A percentile compares a stretch with the other conserved stretches of the same genome.
Evolutionary conservation across 768 basidiomycete genomes (phyloP).

Genomic region (Phylloporus arenicola): DNA sequence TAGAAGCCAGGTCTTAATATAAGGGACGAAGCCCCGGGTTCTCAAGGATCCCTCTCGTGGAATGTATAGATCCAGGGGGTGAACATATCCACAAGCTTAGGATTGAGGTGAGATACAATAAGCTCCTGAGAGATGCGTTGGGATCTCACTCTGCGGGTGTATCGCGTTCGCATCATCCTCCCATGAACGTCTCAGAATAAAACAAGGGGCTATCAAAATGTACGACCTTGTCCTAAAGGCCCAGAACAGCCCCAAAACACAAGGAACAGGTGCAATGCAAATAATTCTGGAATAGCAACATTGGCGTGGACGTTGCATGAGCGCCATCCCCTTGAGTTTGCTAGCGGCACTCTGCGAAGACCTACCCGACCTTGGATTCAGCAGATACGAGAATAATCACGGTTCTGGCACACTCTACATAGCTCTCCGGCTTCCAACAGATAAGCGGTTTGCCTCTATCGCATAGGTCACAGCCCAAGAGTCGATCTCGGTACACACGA

Average conservation of each 20-base stretch:
- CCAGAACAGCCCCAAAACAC: neutral
- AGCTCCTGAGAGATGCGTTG: neutral
- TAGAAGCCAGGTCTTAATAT: neutral
- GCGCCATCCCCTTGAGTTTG: neutral
- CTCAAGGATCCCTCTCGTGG: neutral
- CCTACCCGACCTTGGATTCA: no score
- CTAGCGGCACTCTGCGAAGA: no score
- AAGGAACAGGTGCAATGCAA: neutral
- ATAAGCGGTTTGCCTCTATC: neutral
- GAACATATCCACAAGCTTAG: no score
- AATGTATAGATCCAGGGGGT: no score
- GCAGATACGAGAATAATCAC: no score
- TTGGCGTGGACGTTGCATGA: neutral
- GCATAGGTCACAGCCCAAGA: neutral
- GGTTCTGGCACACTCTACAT: neutral
- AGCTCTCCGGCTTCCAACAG: neutral
- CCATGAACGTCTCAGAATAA: neutral
- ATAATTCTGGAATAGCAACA: neutral
- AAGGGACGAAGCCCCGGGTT: neutral
- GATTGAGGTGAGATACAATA: neutral
- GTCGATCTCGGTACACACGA: no score
- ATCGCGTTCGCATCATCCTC: neutral
- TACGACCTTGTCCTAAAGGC: neutral
- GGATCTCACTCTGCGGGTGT: neutral
- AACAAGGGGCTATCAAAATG: neutral